Evolutionary conservation across 2,329 filamentous ascomycete genomes (phyloP), one percentile per base, ranked within the genome.

Genomic region (Eurotiales sp.): DNA sequence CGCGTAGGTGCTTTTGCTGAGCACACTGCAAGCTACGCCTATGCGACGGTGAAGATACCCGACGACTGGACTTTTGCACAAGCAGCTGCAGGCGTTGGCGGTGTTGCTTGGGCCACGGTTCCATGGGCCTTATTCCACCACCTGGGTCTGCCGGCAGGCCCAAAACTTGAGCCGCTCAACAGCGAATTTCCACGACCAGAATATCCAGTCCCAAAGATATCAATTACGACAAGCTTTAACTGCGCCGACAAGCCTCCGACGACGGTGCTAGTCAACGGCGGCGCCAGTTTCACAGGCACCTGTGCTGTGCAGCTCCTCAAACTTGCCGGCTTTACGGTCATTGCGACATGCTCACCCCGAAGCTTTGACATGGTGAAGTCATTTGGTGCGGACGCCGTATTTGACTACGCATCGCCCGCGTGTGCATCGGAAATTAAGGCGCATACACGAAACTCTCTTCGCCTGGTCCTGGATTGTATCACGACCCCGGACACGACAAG

Each of bases 181-280:
- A 11, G 22, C 19, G 37, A 49, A 22, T 10, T 34, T 12, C 47
- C 36, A 12, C n/a, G n/a, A n/a, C n/a, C n/a, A n/a, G n/a, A n/a
- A n/a, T n/a, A n/a, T n/a, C n/a, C n/a, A n/a, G n/a, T n/a, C n/a
- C n/a, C n/a, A n/a, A n/a, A n/a, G n/a, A n/a, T n/a, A n/a, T n/a
- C n/a, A n/a, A n/a, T n/a, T n/a, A n/a, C n/a, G n/a, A n/a, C n/a
- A n/a, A n/a, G n/a, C n/a, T n/a, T n/a, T n/a, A n/a, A n/a, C n/a
- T n/a, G n/a, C n/a, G n/a, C n/a, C n/a, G 30, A 59, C 12, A 17
- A 41, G 8, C 12, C 14, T 8, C 37, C 50, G 4, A 56, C 19
- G 17, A 52, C 21, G 36, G 64, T 80, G 0, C 59, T 80, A 1
- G 70, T 80, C 2, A 70, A 68, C 41, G 77, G 77, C 1, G 78